A percentile compares a stretch with the other conserved stretches of the same genome.
Conservation (phyloP, 805 yeast species). For the Ogataea ramenticola region DNA sequence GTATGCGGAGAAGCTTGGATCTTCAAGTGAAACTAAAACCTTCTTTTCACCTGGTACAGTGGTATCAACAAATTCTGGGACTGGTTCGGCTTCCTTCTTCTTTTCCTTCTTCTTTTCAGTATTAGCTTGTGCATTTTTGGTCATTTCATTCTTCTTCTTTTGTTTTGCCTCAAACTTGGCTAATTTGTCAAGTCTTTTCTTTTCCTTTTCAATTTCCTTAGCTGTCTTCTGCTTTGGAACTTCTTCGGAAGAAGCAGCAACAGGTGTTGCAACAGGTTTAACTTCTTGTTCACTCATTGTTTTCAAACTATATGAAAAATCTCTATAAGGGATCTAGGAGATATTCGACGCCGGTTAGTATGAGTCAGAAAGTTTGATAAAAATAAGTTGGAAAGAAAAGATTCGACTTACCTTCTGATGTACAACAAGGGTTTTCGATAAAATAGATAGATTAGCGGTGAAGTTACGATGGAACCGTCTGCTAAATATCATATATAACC, state of each 20-base stretch:
- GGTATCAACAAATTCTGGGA: slow-evolving; percentile 78
- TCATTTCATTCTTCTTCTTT: slow-evolving; percentile 60
- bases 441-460: neutral
- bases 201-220: slow-evolving; percentile 67
- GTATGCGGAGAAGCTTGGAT: slow-evolving; percentile 90
- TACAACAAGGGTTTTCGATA: neutral
- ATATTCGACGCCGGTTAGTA: neutral
- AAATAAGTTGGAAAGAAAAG: neutral
- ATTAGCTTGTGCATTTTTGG: slow-evolving; percentile 36
- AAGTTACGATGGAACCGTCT: neutral
- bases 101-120: slow-evolving; percentile 47
- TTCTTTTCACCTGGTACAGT: slow-evolving; percentile 92
- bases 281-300: slow-evolving; percentile 20
- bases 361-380: no score
- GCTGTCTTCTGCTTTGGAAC: slow-evolving; percentile 37
- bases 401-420: neutral
- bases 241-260: slow-evolving; percentile 37
- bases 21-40: slow-evolving; percentile 76
- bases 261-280: slow-evolving; percentile 12
- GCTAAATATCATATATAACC: slow-evolving; percentile 1
- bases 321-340: neutral
- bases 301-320: neutral
- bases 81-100: slow-evolving; percentile 63
- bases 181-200: slow-evolving; percentile 50
- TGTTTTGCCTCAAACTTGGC: slow-evolving; percentile 71